These are phyloP conservation scores for Rosa lucieae DNA, from an alignment of 306 rosid genomes.

Conservation along the genomic window DNA sequence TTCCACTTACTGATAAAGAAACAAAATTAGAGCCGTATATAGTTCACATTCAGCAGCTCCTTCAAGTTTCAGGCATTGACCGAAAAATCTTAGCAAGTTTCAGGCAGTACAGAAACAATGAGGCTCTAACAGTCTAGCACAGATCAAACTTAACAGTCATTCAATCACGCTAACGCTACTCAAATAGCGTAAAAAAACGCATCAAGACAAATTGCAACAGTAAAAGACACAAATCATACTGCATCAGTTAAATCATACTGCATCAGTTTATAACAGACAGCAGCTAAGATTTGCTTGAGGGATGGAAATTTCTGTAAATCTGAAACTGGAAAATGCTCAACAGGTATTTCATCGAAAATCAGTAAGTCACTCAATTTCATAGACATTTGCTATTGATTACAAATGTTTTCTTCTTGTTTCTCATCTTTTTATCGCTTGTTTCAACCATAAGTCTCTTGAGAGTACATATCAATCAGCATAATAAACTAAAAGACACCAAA, in stretches of 20 bases:
- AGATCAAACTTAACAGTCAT: no score
- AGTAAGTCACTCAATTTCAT: not conserved
- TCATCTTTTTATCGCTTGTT: not conserved
- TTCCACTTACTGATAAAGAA: not conserved
- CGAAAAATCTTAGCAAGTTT: not conserved
- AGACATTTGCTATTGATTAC: not conserved
- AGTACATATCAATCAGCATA: conserved; percentile 7
- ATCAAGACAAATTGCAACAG: not conserved
- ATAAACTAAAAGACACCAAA: not conserved
- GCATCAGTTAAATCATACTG: not conserved
- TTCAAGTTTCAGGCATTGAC: not conserved
- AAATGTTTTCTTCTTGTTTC: not conserved
- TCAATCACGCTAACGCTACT: not conserved
- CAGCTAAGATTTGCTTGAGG: not conserved
- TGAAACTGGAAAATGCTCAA: not conserved
- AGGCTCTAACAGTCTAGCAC: no score
- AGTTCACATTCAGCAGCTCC: not conserved
- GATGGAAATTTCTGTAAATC: not conserved
- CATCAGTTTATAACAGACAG: not conserved
- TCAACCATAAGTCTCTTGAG: not conserved
- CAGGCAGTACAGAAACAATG: not conserved
- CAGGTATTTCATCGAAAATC: not conserved
- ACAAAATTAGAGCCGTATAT: not conserved
- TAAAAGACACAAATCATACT: not conserved
- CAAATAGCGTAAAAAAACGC: not conserved